Evolutionary conservation across 2,329 filamentous ascomycete species (phyloP).

Genomic region (Sporothrix globosa): DNA sequence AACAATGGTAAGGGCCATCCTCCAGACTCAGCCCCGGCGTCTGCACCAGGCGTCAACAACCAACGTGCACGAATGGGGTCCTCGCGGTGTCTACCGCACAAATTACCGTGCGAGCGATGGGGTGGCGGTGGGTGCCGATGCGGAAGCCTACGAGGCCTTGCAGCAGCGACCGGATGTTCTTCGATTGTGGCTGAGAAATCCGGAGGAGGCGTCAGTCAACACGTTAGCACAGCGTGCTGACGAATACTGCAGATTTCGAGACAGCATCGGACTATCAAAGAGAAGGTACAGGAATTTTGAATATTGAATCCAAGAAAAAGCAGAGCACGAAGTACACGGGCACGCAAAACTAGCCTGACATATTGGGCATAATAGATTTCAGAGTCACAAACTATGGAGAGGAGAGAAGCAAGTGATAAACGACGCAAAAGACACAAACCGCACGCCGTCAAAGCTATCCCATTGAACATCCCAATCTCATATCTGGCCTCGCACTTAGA

Average conservation of each 20-base stretch:
- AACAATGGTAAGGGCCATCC: not conserved
- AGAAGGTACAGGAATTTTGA: not conserved
- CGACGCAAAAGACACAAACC: no score
- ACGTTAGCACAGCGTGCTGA: constrained; percentile 21
- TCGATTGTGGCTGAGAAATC: constrained; percentile 24
- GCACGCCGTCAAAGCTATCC: not conserved
- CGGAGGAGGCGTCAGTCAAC: constrained; percentile 28
- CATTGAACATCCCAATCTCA: not conserved
- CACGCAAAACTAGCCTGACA: not conserved
- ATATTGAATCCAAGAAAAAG: not conserved
- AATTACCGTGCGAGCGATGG: constrained; percentile 25
- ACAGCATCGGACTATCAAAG: not conserved
- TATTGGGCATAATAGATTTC: not conserved
- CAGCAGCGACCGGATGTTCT: not conserved
- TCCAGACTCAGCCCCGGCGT: not conserved
- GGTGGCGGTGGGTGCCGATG: no score
- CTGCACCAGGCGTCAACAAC: not conserved
- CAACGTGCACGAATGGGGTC: constrained; percentile 28
- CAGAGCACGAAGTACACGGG: not conserved
- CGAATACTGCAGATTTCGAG: not conserved
- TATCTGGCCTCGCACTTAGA: no score
- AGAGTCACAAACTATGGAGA: constrained; percentile 11
- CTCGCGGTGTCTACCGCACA: constrained; percentile 28
- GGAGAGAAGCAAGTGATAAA: not conserved
- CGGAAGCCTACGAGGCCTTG: not conserved